phyloP scores from a whole-genome alignment of 306 rosid genomes.

The Dryas octopetala region DNA sequence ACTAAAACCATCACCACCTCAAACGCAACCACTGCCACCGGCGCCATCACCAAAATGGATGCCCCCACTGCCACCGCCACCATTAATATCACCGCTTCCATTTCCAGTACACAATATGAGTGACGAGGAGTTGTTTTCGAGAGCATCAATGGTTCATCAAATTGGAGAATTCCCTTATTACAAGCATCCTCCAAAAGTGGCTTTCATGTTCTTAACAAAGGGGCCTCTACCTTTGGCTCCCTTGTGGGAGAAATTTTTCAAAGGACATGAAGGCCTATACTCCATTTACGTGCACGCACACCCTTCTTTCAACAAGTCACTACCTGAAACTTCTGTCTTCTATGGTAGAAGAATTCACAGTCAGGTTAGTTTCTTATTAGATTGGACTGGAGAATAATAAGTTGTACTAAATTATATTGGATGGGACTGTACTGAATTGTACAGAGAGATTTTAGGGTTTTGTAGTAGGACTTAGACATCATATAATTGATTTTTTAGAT shows the following conservation, averaged over 20 bases:
- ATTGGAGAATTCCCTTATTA: not conserved
- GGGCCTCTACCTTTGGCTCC: constrained; percentile 48
- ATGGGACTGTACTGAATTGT: too few relatives aligned
- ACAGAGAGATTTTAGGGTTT: too few relatives aligned
- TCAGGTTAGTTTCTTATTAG: constrained; percentile 32
- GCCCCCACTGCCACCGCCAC: not conserved
- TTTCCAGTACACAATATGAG: constrained; percentile 47
- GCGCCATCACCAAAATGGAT: not conserved
- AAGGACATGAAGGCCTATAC: constrained; percentile 44
- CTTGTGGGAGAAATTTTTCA: constrained; percentile 58
- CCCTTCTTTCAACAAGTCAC: constrained; percentile 48
- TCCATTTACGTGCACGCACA: constrained; percentile 55
- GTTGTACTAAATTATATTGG: too few relatives aligned
- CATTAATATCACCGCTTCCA: not conserved
- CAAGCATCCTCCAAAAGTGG: constrained; percentile 42
- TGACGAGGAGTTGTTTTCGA: constrained; percentile 52
- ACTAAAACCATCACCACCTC: not conserved
- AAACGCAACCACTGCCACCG: not conserved
- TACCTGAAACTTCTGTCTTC: constrained; percentile 52
- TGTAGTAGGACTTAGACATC: too few relatives aligned
- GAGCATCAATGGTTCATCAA: constrained; percentile 37
- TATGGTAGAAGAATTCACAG: constrained; percentile 57
- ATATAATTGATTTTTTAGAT: too few relatives aligned
- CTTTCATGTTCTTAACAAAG: constrained; percentile 63
- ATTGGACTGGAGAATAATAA: too few relatives aligned